Conservation (phyloP, 345 rosid species). For the Camelina laxa region DNA sequence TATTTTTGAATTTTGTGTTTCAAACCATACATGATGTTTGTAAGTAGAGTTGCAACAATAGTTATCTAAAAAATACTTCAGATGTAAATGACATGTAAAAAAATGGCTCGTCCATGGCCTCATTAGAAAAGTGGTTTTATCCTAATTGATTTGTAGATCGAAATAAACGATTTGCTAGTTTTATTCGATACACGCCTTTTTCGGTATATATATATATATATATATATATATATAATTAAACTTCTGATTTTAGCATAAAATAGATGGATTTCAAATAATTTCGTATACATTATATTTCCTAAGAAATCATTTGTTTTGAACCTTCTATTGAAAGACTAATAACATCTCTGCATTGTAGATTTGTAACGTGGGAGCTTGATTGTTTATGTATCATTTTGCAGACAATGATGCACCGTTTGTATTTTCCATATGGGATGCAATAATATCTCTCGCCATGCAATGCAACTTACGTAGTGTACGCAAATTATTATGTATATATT, state of each 20-base stretch:
- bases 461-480: slow-evolving; percentile 36
- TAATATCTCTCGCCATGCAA: slow-evolving; percentile 42
- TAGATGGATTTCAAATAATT: background rate
- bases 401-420: slow-evolving; percentile 35
- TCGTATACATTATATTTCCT: background rate
- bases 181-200: too few species aligned
- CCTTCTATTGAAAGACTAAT: background rate
- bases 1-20: background rate
- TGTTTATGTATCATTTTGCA: slow-evolving; percentile 33
- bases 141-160: too few species aligned
- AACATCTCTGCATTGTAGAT: background rate
- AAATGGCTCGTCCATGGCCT: too few species aligned
- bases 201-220: too few species aligned
- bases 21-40: too few species aligned
- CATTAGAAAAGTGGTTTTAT: too few species aligned
- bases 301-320: slow-evolving; percentile 7
- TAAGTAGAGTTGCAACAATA: too few species aligned
- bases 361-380: slow-evolving; percentile 40
- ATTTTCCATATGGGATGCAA: slow-evolving; percentile 42
- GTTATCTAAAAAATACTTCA: too few species aligned
- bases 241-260: too few species aligned
- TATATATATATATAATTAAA: too few species aligned
- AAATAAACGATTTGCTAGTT: too few species aligned
- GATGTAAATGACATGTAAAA: too few species aligned
- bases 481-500: slow-evolving; percentile 12